Conservation (phyloP, 2,329 filamentous ascomycete genomes). For the Colletotrichum cereale region DNA sequence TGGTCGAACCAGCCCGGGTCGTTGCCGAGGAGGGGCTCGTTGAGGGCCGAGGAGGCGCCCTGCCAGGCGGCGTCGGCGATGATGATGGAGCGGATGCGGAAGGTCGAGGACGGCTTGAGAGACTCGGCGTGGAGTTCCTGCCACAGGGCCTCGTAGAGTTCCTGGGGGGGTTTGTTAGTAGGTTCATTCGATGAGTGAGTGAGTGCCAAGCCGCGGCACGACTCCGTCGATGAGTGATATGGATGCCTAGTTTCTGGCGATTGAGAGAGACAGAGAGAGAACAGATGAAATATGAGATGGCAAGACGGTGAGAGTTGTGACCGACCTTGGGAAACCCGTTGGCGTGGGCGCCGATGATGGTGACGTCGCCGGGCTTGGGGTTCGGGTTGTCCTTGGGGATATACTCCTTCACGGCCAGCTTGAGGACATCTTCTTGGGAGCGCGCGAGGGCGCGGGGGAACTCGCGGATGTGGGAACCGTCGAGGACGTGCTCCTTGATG, state of each 20-base stretch:
- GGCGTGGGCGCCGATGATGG: conserved; percentile 87
- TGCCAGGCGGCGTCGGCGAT: conserved; percentile 91
- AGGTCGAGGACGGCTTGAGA: conserved; percentile 58
- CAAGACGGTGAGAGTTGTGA: conserved; percentile 15
- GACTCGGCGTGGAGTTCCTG: conserved; percentile 78
- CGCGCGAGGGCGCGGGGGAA: conserved; percentile 79
- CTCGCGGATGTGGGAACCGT: conserved; percentile 84
- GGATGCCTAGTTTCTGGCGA: neutral
- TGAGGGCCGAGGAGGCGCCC: conserved; percentile 82
- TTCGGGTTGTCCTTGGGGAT: conserved; percentile 77
- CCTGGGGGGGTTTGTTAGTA: conserved; percentile 60
- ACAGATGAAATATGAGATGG: neutral
- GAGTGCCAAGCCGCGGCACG: neutral
- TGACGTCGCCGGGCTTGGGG: conserved; percentile 81
- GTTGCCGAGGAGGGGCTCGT: conserved; percentile 82
- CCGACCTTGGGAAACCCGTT: conserved; percentile 91
- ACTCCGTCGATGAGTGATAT: conserved; percentile 5
- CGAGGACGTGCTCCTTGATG: conserved; percentile 79
- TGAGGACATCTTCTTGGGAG: conserved; percentile 80
- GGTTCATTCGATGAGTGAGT: neutral
- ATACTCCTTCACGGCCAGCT: conserved; percentile 89
- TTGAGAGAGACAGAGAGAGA: neutral
- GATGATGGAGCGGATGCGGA: conserved; percentile 86
- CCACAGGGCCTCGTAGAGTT: conserved; percentile 94
- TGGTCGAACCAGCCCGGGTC: conserved; percentile 89